Conservation (phyloP, 75 land plant species). For the Adiantum capillusveneris region DNA sequence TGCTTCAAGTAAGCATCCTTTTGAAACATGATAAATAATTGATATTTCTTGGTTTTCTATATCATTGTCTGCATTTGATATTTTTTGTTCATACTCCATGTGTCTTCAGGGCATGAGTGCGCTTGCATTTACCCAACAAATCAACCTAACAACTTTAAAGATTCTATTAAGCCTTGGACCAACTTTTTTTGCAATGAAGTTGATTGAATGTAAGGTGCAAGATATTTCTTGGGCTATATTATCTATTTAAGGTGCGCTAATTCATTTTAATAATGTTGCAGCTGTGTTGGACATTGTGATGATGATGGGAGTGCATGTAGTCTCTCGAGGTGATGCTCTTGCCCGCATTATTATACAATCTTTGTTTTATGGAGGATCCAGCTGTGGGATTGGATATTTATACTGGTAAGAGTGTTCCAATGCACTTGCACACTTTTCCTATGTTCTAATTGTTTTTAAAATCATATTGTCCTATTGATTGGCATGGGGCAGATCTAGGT, state of each 20-base stretch:
- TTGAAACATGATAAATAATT: no score
- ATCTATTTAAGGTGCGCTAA: background rate
- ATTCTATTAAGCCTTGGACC: slow-evolving; percentile 26
- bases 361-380: slow-evolving; percentile 15
- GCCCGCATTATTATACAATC: slow-evolving; percentile 19
- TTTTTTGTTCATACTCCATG: no score
- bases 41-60: no score
- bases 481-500: no score
- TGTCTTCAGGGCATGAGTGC: slow-evolving; percentile 13
- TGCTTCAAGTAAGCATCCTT: slow-evolving; percentile 31
- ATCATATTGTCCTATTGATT: no score
- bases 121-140: slow-evolving; percentile 20
- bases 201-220: slow-evolving; percentile 20
- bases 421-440: no score
- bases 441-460: no score
- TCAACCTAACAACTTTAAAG: slow-evolving; percentile 16
- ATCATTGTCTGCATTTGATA: no score
- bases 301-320: slow-evolving; percentile 20
- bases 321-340: slow-evolving; percentile 10
- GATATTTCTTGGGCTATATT: no score
- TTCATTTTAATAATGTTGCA: slow-evolving; percentile 2
- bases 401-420: no score
- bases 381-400: no score
- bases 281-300: slow-evolving; percentile 25
- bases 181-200: slow-evolving; percentile 27